Evolutionary conservation across 2,329 filamentous ascomycete species (phyloP), one percentile per base, ranked within the genome.

Genomic region (Scopulariopsis brevicaulis): DNA sequence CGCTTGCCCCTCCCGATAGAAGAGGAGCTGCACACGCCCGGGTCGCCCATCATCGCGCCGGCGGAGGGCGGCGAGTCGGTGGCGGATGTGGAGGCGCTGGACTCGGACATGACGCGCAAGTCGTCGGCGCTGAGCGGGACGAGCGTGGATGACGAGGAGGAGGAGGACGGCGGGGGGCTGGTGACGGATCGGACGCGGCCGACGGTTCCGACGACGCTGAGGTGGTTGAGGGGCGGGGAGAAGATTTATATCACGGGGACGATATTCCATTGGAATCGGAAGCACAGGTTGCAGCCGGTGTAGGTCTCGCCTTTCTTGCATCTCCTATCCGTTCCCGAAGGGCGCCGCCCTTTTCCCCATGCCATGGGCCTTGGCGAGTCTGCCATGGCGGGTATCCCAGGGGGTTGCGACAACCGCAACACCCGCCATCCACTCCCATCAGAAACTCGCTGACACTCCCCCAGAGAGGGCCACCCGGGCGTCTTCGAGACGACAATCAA

Each of bases 221-320:
- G 95, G 72, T 99, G 94, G 94, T 82, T 81, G 63, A 81, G 83
- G 10, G 84, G 84, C 56, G 92, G 89, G 59, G 89, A 96, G 59
- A 95, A 92, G 72, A 84, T 97, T 62, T 99, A 96, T 70, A 91
- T 99, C 53, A 99, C 94, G 0, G 93, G 93, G 63, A 97, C 94
- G 22, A 96, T 97, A 68, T 95, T 96, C 65, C 89, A 93, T 70
- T 99, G 94, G 94, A 91, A 95, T 73, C 87, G 88, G 70, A 97
- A 97, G 74, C 95, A 92, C 69, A 84, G 88, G 64, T 77, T 99
- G 67, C 84, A 91, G 71, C 85, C 82, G 71, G 86, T 90, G 91
- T 96, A 82, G 82, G 87, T 84, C 46, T 50, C 52, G 11, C 34
- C 59, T 56, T 12, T 40, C 37, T 40, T 40, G 18, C 37, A 15